phyloP scores from a whole-genome alignment of 2,329 filamentous ascomycete genomes.

The Macrophomina tecta region DNA sequence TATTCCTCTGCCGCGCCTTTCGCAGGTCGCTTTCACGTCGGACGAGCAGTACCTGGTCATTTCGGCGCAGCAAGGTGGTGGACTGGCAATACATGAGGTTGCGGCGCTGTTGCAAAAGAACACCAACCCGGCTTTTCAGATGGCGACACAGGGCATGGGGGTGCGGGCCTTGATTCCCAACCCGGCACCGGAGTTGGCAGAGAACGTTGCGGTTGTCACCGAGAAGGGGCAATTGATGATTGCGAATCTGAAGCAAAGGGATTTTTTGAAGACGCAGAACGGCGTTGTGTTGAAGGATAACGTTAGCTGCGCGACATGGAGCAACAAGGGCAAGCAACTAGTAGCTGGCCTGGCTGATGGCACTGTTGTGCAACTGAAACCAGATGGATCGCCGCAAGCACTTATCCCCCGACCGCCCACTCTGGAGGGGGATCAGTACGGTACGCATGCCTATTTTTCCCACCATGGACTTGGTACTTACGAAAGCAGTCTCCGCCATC shows the following conservation, averaged over 20 bases:
- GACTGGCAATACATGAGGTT: conserved; percentile 82
- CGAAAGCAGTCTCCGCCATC: conserved; percentile 73
- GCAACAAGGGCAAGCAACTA: conserved; percentile 88
- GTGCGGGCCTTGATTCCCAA: conserved; percentile 81
- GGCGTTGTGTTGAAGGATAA: conserved; percentile 71
- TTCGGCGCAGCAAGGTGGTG: conserved; percentile 80
- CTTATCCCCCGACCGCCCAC: conserved; percentile 78
- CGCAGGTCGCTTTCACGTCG: conserved; percentile 89
- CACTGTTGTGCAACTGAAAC: conserved; percentile 80
- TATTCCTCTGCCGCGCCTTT: conserved; percentile 77
- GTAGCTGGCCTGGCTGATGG: conserved; percentile 86
- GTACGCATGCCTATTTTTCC: conserved; percentile 55
- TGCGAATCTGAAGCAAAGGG: conserved; percentile 75
- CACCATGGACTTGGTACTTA: not conserved
- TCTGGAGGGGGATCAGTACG: conserved; percentile 67
- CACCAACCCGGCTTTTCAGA: conserved; percentile 72
- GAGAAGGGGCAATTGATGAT: conserved; percentile 81
- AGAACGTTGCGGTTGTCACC: conserved; percentile 82
- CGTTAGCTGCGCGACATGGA: conserved; percentile 89
- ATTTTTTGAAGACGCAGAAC: conserved; percentile 62
- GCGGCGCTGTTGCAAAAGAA: conserved; percentile 69
- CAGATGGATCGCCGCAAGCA: conserved; percentile 76
- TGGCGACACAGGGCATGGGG: conserved; percentile 75
- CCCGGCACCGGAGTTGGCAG: conserved; percentile 73
- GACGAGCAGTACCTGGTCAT: conserved; percentile 85